Percentiles rank a stretch among this genome's conserved stretches.
phyloP scores from a whole-genome alignment of 495 filamentous ascomycete species.

The Xeromyces bisporus region DNA sequence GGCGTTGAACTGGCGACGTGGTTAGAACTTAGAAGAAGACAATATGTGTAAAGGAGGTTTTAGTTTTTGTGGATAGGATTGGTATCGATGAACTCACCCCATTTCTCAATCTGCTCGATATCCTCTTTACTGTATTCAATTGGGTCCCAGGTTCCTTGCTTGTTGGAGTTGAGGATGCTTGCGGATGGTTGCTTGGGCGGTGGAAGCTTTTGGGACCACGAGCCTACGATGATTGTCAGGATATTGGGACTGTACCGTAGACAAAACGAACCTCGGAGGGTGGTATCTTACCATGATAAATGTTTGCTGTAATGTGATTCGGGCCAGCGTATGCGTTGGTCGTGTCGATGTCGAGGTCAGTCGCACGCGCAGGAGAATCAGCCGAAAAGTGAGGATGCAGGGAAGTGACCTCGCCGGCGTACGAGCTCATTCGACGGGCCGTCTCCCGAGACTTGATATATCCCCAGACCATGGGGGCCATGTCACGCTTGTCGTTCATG shows the following conservation, averaged over 20 bases:
- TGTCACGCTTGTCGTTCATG: constrained; percentile 73
- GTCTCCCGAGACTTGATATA: constrained; percentile 81
- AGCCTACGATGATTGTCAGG: constrained; percentile 9
- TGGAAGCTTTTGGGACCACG: constrained; percentile 27
- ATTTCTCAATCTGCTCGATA: constrained; percentile 55
- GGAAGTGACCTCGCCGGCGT: constrained; percentile 56
- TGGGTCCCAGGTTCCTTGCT: constrained; percentile 38
- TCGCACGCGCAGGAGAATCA: constrained; percentile 48
- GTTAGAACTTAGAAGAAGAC: neutral
- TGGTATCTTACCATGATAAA: constrained; percentile 33
- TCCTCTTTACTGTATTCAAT: constrained; percentile 52
- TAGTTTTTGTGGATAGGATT: no score
- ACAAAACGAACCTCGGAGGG: neutral
- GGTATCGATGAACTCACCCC: constrained; percentile 37
- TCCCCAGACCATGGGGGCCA: constrained; percentile 71
- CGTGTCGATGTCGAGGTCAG: constrained; percentile 57
- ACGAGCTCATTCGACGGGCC: constrained; percentile 58
- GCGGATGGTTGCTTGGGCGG: constrained; percentile 29
- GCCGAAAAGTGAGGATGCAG: constrained; percentile 48
- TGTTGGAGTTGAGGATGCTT: constrained; percentile 32
- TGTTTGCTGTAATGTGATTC: constrained; percentile 55
- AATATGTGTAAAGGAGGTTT: neutral
- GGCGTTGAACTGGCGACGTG: constrained; percentile 31
- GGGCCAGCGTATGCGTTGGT: constrained; percentile 59
- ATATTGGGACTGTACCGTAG: no score